Evolutionary conservation across 1,284 basidiomycete genomes (phyloP).

Genomic region (Puccinia brachypodii): DNA sequence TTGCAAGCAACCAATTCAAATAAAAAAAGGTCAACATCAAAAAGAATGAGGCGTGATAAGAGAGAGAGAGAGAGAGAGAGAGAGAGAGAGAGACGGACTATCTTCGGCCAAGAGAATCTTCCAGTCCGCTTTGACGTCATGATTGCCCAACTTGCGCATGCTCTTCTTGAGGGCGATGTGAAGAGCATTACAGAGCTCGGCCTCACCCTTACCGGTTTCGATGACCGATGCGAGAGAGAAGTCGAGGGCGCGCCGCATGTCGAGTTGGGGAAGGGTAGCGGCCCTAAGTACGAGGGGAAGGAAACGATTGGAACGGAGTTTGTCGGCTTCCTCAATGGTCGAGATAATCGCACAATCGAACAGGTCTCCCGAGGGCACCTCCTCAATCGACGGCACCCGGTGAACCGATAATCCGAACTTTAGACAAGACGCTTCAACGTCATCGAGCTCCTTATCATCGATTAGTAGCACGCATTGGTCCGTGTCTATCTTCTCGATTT

Average conservation of each 20-base stretch:
- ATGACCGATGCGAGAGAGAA: constrained; percentile 41
- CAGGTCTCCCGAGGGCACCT: constrained; percentile 46
- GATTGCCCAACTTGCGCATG: constrained; percentile 40
- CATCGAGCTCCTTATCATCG: constrained; percentile 38
- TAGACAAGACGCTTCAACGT: constrained; percentile 29
- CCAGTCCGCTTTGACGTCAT: constrained; percentile 45
- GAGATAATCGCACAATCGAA: constrained; percentile 48
- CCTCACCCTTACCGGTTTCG: constrained; percentile 41
- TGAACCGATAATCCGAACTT: constrained; percentile 47
- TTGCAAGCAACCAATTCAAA: background rate
- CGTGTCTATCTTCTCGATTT: constrained; percentile 47
- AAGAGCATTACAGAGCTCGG: constrained; percentile 43
- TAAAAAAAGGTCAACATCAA: background rate
- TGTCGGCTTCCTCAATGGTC: constrained; percentile 45
- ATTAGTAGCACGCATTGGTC: constrained; percentile 46
- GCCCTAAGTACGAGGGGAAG: constrained; percentile 38
- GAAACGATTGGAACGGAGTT: constrained; percentile 43
- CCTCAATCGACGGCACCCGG: constrained; percentile 43
- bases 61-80: too few species aligned
- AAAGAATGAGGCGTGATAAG: too few species aligned
- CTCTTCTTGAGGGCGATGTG: constrained; percentile 43
- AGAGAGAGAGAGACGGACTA: constrained; percentile 21
- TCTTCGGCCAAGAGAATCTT: constrained; percentile 49
- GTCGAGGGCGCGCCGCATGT: constrained; percentile 42
- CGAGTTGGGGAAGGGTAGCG: constrained; percentile 37